phyloP scores from a whole-genome alignment of 352 stramenopile genomes.

The Bremia lactucae region DNA sequence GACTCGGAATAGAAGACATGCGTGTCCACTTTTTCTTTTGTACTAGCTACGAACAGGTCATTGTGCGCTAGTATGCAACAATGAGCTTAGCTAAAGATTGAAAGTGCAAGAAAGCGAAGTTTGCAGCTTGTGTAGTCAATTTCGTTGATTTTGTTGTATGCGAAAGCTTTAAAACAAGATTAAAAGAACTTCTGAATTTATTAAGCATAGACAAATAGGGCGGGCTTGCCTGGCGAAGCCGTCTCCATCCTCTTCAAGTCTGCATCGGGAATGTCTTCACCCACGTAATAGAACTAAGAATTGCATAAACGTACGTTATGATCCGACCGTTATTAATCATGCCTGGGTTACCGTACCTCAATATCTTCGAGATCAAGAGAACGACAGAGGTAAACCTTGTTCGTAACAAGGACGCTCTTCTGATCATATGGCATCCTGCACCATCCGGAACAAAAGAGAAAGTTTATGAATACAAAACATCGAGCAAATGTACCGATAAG shows the following conservation, averaged over 20 bases:
- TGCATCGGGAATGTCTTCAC: slow-evolving; percentile 53
- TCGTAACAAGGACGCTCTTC: slow-evolving; percentile 85
- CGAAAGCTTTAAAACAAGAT: neutral
- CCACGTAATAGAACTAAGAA: slow-evolving; percentile 72
- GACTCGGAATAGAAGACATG: slow-evolving; percentile 74
- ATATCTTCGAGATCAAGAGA: slow-evolving; percentile 86
- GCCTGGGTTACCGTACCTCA: slow-evolving; percentile 26
- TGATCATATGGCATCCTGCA: slow-evolving; percentile 92
- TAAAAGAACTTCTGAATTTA: too few species aligned
- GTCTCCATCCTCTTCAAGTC: slow-evolving; percentile 81
- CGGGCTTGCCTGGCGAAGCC: slow-evolving; percentile 72
- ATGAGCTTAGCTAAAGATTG: too few species aligned
- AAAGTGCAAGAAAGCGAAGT: slow-evolving; percentile 20
- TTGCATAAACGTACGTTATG: too few species aligned
- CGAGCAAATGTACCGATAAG: neutral
- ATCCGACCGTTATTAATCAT: too few species aligned
- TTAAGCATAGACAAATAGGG: slow-evolving; percentile 57
- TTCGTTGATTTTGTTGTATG: slow-evolving; percentile 9
- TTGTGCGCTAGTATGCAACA: too few species aligned
- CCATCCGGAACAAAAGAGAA: slow-evolving; percentile 7
- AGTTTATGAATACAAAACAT: too few species aligned
- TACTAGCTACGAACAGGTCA: slow-evolving; percentile 15
- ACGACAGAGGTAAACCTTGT: slow-evolving; percentile 85
- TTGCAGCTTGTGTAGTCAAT: slow-evolving; percentile 26
- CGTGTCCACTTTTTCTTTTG: slow-evolving; percentile 6